Base-by-base conservation (phyloP, 2,329 filamentous ascomycete genomes). In the Biscogniauxia mediterranea region DNA sequence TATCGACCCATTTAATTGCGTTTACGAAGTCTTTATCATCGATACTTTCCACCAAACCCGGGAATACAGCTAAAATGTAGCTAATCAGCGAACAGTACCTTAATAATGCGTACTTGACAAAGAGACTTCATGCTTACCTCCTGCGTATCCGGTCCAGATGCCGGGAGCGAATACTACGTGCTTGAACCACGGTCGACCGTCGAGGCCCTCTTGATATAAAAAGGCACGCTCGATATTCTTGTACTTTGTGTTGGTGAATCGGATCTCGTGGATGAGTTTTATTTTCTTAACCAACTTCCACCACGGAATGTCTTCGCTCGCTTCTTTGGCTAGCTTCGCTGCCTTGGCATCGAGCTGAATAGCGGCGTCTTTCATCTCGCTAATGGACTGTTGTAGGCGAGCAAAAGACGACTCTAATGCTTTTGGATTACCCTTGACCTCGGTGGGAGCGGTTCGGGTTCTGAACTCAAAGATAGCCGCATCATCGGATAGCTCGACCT, bases 161-260 rank as follows among this genome's bases (percentile, higher is more conserved):
- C 93, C 93, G 0, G 93, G 93, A 1, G 93, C 93, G 76, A 96
- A 97, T 1, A 97, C 90, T 2, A 97, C 89, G 71, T 97, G 94
- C 79, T 97, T 97, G 80, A 94, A 98, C 93, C 93, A 97, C 23
- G 80, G 80, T 62, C 94, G 81, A 1, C 87, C 86, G 73, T 97
- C 93, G 20, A 98, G 77, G 0, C 94, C 94, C 2, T 83, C 81
- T 4, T 85, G 77, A 69, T 92, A 89, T 64, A 97, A 70, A 75
- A 97, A 97, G 56, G 88, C 81, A 17, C 93, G 83, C 75, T 98
- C 94, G 0, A 98, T 78, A 8, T 81, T 80, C 82, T 97, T 96
- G 80, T 96, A 96, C 73, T 90, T 90, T 32, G 80, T 81, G 75
- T 98, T 98, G 52, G 89, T 84, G 11, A 76, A 80, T 26, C 86